phyloP scores from a whole-genome alignment of 768 basidiomycete species.

The Leccinum subtestaceum region DNA sequence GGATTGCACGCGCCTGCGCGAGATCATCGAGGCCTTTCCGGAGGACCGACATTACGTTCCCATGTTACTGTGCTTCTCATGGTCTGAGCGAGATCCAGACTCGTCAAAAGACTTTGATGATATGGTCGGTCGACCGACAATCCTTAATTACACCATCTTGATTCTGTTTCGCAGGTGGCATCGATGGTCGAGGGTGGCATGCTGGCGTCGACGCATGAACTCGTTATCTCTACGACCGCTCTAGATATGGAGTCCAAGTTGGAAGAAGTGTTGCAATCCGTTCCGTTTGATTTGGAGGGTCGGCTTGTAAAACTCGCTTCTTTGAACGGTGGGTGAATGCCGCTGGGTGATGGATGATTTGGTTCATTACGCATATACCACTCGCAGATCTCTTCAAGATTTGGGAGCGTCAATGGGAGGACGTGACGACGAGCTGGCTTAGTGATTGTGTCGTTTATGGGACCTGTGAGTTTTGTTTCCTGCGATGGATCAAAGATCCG shows the following conservation, averaged over 20 bases:
- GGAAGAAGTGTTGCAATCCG: conserved; percentile 34
- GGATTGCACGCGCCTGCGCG: conserved; percentile 68
- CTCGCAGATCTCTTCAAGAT: conserved; percentile 25
- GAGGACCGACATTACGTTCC: conserved; percentile 58
- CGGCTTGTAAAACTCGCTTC: conserved; percentile 47
- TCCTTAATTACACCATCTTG: neutral
- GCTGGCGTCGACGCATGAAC: conserved; percentile 40
- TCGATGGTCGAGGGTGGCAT: conserved; percentile 45
- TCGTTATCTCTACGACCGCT: conserved; percentile 49
- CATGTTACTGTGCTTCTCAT: conserved; percentile 57
- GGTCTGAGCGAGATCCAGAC: conserved; percentile 47
- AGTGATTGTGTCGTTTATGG: conserved; percentile 32
- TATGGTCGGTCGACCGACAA: conserved; percentile 47
- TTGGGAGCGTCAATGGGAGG: conserved; percentile 26
- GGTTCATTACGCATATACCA: neutral
- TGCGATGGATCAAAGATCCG: neutral
- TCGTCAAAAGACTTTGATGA: conserved; percentile 49
- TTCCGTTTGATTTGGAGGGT: conserved; percentile 57
- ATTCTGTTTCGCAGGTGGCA: conserved; percentile 40
- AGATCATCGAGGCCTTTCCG: conserved; percentile 56
- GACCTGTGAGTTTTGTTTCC: conserved; percentile 42
- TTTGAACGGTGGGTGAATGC: conserved; percentile 44
- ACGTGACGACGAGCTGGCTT: conserved; percentile 20
- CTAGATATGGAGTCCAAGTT: conserved; percentile 62
- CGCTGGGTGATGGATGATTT: neutral